Evolutionary conservation across 2,329 filamentous ascomycete species (phyloP).

Genomic region (Epichloe hybrida): DNA sequence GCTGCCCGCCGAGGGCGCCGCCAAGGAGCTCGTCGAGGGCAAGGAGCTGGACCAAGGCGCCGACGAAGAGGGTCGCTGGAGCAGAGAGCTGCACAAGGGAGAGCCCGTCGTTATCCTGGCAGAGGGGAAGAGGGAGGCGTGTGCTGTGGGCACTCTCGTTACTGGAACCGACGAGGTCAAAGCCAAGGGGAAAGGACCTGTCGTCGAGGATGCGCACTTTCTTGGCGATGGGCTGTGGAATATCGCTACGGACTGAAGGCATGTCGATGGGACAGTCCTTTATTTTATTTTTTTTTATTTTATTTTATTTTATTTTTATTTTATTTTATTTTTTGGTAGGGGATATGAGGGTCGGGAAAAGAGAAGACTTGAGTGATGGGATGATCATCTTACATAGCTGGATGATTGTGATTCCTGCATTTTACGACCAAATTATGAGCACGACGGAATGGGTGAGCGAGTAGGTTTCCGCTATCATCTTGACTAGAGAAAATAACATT

Average conservation of each 20-base stretch:
- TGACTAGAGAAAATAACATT: background rate
- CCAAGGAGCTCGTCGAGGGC: slow-evolving; percentile 20
- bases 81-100: slow-evolving; percentile 59
- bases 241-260: slow-evolving; percentile 35
- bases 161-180: slow-evolving; percentile 85
- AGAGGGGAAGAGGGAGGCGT: slow-evolving; percentile 87
- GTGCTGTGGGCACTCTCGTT: slow-evolving; percentile 73
- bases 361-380: no score
- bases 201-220: slow-evolving; percentile 88
- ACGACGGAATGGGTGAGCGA: background rate
- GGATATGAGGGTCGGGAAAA: no score
- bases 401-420: background rate
- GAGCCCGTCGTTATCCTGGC: slow-evolving; percentile 80
- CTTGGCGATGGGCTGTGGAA: slow-evolving; percentile 90
- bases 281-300: background rate
- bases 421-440: background rate
- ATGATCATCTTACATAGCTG: background rate
- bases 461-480: no score
- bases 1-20: slow-evolving; percentile 45
- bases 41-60: slow-evolving; percentile 28
- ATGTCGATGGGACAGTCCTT: background rate
- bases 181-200: slow-evolving; percentile 84
- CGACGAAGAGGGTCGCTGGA: slow-evolving; percentile 42
- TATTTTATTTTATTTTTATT: no score
- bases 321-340: no score